Evolutionary conservation across 2,329 filamentous ascomycete species (phyloP), one percentile per base, ranked within the genome.

Genomic region (Plenodomus biglobosus): DNA sequence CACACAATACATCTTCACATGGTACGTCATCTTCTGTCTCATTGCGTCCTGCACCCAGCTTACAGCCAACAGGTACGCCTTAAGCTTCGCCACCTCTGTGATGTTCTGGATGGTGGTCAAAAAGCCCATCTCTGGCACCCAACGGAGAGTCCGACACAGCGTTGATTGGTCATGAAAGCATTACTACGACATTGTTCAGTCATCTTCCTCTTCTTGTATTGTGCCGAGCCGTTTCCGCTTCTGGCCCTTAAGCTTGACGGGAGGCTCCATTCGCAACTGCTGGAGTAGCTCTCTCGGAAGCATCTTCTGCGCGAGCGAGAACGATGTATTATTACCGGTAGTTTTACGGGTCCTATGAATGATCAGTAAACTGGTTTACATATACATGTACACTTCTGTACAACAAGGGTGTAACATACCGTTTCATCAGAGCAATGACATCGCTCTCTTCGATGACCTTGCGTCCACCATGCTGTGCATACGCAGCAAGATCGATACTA

Each of bases 1-100:
- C 74, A 85, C 90, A 56, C 94, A 97, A 78, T 99, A 99, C 74
- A 99, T 99, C 61, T 94, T 96, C 73, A 99, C 94, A 59, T 99
- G 94, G 94, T 97, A 83, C 67, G 85, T 42, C 24, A 32, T 27
- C 32, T 16, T 15, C 34, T 32, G 27, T 46, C 30, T 34, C 21
- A 32, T 35, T 17, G 27, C 32, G 19, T 7, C 18, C 16, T 40
- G 18, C n/a, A 13, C n/a, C 5, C 20, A 30, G 46, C 61, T 68
- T 46, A 69, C 37, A 7, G 11, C 10, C n/a, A 15, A 21, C 59
- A 96, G 91, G 91, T 96, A 95, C 68, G 89, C 88, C 54, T 81
- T 95, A 55, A 87, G 85, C 48, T 73, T 87, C 35, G 92, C 92
- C 48, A 99, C 94, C 34, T 85, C 90, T 11, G 83, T 99, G 67